These are phyloP conservation scores for Silene vulgaris DNA, from an alignment of 179 eudicot genomes.

Conservation along the genomic window DNA sequence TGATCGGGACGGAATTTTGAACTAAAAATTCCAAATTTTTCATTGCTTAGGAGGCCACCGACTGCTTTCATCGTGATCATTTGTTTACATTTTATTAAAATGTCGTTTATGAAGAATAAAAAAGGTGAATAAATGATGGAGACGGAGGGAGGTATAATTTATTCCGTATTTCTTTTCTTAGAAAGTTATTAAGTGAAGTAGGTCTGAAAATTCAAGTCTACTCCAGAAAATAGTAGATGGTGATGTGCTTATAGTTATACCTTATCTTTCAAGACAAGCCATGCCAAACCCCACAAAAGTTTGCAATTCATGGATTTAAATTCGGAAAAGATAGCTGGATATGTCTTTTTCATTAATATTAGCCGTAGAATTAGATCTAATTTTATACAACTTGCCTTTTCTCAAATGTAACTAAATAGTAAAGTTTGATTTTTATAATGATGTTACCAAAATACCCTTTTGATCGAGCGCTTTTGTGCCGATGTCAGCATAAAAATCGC, in stretches of 20 bases:
- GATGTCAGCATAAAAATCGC: no score
- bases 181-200: conserved; percentile 18
- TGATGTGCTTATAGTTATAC: conserved; percentile 23
- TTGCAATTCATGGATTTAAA: conserved; percentile 15
- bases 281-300: conserved; percentile 25
- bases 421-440: conserved; percentile 13
- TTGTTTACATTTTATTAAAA: no score
- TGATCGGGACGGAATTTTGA: no score
- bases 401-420: conserved; percentile 19
- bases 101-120: no score
- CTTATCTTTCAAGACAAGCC: conserved; percentile 82
- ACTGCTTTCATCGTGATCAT: not conserved
- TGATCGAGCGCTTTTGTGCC: not conserved
- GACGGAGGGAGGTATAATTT: conserved; percentile 30
- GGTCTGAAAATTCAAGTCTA: conserved; percentile 33
- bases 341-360: conserved; percentile 23
- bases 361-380: conserved; percentile 30
- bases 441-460: conserved; percentile 28
- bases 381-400: conserved; percentile 16
- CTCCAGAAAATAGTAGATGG: conserved; percentile 37
- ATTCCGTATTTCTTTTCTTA: no score
- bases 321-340: conserved; percentile 25
- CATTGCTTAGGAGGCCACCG: no score
- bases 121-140: conserved; percentile 18
- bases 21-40: no score